phyloP scores from a whole-genome alignment of 2,329 filamentous ascomycete genomes.

The Hypoxylon sp. region DNA sequence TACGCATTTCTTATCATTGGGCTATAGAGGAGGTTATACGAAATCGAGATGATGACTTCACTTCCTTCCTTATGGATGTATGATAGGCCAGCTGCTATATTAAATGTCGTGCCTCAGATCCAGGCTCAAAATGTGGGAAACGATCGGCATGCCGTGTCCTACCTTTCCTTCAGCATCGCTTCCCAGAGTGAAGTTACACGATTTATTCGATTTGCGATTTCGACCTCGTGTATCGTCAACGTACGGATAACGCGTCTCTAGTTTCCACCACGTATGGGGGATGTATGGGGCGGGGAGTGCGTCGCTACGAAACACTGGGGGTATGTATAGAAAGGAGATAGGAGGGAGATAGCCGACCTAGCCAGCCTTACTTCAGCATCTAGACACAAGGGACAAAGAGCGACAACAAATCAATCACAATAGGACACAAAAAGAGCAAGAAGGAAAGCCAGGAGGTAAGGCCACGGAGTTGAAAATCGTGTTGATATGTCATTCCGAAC shows the following conservation, averaged over 20 bases:
- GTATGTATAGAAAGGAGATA: neutral
- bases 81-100: neutral
- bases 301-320: neutral
- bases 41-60: neutral
- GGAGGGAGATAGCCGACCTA: neutral
- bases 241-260: too few relatives aligned
- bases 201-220: neutral
- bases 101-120: neutral
- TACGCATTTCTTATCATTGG: neutral
- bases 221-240: neutral
- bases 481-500: slow-evolving; percentile 18
- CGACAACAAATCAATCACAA: neutral
- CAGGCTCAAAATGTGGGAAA: neutral
- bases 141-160: neutral
- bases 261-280: too few relatives aligned
- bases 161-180: neutral
- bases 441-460: neutral
- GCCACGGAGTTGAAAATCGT: slow-evolving; percentile 17
- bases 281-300: neutral
- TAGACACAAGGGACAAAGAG: neutral
- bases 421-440: neutral
- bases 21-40: neutral
- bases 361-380: neutral
- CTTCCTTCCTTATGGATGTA: neutral
- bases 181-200: neutral